Evolutionary conservation across 2,329 filamentous ascomycete genomes (phyloP), one percentile per base, ranked within the genome.

Genomic region (Arachnomyces sp.): DNA sequence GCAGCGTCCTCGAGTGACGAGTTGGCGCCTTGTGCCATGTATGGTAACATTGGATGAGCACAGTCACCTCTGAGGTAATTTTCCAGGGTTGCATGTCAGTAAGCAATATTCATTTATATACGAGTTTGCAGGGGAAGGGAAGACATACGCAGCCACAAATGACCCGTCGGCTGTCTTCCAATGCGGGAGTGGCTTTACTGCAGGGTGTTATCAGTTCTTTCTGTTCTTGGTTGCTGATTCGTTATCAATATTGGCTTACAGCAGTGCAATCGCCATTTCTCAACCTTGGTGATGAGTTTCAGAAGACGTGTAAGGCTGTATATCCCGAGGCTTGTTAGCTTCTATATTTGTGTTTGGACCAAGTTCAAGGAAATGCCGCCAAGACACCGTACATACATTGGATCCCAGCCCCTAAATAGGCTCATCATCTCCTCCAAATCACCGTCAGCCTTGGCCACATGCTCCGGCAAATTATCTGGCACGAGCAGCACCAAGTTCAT

Each of bases 1-100:
- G 80, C 78, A 0, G 80, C 81, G 39, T 86, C 82, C 52, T 86
- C 81, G 1, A 86, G 66, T 0, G 76, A 74, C 0, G 73, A 79
- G 52, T 83, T 83, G 11, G 81, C 81, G 0, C 82, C 80, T 56
- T 79, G 82, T 0, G 76, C 80, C 18, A 78, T 65, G 47, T 77
- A 75, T 3, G 77, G 77, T 2, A 82, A 61, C 77, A 80, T 80
- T 0, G 77, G 74, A 52, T 82, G 79, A 44, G 77, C 82, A 1
- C 75, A 67, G 47, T 82, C 79, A 4, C 79, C 79, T 1, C 55
- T 59, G 31, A 11, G 15, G 17, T n/a, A 25, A 25, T 25, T 25
- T n/a, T n/a, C n/a, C n/a, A n/a, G n/a, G n/a, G n/a, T n/a, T n/a
- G n/a, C n/a, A n/a, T 25, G 9, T 25, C 21, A 9, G 21, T 5